These are phyloP conservation scores for Puccinia coronata DNA, from an alignment of 1,284 basidiomycete genomes.

Conservation along the genomic window DNA sequence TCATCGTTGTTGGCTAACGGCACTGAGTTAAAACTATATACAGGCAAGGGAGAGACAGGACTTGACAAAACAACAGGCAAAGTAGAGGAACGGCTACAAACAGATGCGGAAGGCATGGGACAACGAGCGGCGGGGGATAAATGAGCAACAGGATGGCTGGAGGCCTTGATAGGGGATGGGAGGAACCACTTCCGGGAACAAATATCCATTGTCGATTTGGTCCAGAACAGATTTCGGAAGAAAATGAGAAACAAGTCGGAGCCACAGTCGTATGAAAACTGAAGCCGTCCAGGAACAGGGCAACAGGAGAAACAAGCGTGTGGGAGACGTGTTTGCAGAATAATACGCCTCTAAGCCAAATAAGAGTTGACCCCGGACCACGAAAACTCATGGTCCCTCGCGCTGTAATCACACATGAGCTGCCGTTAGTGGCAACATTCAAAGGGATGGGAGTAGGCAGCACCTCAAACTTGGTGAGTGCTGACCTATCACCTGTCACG, in stretches of 20 bases:
- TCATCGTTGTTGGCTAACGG: background rate
- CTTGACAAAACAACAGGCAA: too few species aligned
- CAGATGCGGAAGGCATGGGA: background rate
- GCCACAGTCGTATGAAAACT: background rate
- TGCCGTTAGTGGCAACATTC: background rate
- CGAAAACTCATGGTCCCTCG: slow-evolving; percentile 10
- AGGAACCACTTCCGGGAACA: background rate
- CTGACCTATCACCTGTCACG: slow-evolving; percentile 16
- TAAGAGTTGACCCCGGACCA: background rate
- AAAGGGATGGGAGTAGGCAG: background rate
- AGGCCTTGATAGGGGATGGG: background rate
- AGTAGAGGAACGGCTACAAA: too few species aligned
- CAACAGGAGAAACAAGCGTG: slow-evolving; percentile 8
- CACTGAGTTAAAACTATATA: too few species aligned
- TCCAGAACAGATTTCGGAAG: background rate
- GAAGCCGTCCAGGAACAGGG: background rate
- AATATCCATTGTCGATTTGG: background rate
- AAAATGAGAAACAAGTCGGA: background rate
- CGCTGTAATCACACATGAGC: background rate
- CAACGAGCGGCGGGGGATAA: background rate
- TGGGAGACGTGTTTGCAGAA: background rate
- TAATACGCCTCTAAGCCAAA: background rate
- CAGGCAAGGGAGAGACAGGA: too few species aligned
- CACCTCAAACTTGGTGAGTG: background rate
- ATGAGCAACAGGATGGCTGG: background rate